phyloP scores from a whole-genome alignment of 805 yeast genomes.

The Schwanniomyces polymorphus region DNA sequence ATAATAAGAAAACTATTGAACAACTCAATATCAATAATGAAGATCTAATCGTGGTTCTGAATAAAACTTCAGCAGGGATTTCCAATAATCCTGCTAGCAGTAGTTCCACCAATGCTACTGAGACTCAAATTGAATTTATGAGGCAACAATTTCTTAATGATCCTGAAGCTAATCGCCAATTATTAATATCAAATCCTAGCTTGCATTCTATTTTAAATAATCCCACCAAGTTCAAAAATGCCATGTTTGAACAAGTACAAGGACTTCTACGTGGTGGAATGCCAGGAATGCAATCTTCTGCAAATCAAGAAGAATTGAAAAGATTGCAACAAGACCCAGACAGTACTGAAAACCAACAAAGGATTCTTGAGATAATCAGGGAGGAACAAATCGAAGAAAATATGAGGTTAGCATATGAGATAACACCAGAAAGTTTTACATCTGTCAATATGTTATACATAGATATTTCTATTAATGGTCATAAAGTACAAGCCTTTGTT shows the following conservation, averaged over 20 bases:
- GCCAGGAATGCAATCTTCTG: constrained; percentile 24
- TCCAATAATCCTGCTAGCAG: constrained; percentile 2
- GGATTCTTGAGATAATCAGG: constrained; percentile 65
- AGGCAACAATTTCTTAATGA: constrained; percentile 50
- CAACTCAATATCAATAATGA: constrained; percentile 53
- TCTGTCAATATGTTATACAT: constrained; percentile 83
- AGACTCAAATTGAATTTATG: constrained; percentile 43
- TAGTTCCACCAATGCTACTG: constrained; percentile 11
- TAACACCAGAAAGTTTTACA: constrained; percentile 88
- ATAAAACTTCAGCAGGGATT: constrained; percentile 6
- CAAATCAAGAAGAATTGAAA: constrained; percentile 42
- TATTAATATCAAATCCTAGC: constrained; percentile 45
- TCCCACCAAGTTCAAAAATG: constrained; percentile 46
- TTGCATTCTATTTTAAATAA: constrained; percentile 47
- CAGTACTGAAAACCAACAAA: constrained; percentile 64
- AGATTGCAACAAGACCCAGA: constrained; percentile 65
- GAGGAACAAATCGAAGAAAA: constrained; percentile 79
- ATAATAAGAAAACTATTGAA: constrained; percentile 34
- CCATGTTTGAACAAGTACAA: constrained; percentile 31
- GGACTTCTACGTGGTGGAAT: constrained; percentile 32
- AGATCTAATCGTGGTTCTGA: constrained; percentile 53
- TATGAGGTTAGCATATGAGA: constrained; percentile 75
- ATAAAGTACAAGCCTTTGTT: constrained; percentile 85
- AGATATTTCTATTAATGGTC: constrained; percentile 73
- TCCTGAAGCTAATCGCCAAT: constrained; percentile 36